These are phyloP conservation scores for Eragrostis nindensis DNA, from an alignment of 176 grass and related monocot species.

Conservation along the genomic window DNA sequence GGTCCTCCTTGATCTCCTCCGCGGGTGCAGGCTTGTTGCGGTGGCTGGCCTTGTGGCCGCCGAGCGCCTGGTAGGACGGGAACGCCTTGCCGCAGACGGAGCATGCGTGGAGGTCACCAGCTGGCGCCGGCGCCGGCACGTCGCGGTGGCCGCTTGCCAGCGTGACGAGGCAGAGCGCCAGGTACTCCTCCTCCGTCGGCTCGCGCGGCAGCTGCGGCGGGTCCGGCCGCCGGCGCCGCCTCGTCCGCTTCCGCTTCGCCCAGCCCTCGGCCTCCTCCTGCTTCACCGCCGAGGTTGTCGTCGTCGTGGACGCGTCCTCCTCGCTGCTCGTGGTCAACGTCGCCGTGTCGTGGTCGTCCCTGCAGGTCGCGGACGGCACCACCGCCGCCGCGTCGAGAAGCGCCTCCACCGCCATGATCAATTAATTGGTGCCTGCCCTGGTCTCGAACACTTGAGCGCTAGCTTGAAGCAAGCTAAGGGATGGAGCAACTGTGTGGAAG, in stretches of 20 bases:
- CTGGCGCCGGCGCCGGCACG: background rate
- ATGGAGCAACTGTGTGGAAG: too few relatives aligned
- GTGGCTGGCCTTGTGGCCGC: conserved; percentile 93
- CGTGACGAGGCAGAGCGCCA: conserved; percentile 83
- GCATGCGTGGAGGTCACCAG: conserved; percentile 61
- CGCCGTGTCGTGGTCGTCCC: background rate
- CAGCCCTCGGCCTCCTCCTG: conserved; percentile 4
- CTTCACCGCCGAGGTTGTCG: too few relatives aligned
- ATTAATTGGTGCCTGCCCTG: too few relatives aligned
- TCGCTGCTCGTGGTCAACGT: background rate
- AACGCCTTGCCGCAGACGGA: conserved; percentile 92
- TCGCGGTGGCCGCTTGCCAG: conserved; percentile 54
- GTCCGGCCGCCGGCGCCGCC: conserved; percentile 28
- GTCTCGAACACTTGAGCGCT: background rate
- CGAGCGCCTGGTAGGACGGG: conserved; percentile 83
- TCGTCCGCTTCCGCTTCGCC: conserved; percentile 64
- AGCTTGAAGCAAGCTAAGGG: too few relatives aligned
- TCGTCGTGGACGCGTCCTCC: background rate
- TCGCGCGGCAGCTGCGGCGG: background rate
- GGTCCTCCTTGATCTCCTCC: background rate
- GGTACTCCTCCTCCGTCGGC: conserved; percentile 70
- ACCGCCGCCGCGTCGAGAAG: conserved; percentile 22
- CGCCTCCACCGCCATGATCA: conserved; percentile 67
- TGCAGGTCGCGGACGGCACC: background rate
- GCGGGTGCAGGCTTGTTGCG: conserved; percentile 34